Evolutionary conservation across 768 basidiomycete species (phyloP), one percentile per base, ranked within the genome.

Genomic region (Symmetrospora coprosmae): DNA sequence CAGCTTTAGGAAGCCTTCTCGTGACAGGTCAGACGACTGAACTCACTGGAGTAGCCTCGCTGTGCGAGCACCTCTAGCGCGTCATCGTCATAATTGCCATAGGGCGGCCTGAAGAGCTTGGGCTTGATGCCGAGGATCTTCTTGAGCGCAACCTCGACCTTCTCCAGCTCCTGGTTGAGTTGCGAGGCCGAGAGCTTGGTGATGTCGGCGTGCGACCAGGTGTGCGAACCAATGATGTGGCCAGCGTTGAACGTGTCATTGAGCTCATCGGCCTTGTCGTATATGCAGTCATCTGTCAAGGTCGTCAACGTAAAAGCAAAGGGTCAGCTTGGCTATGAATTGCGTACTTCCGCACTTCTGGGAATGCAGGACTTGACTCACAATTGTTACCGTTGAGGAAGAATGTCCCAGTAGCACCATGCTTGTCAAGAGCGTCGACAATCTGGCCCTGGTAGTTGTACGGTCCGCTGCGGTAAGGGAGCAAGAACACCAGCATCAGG

Each of bases 371-470:
- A n/a, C n/a, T n/a, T n/a, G 45, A 23, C 63, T 35, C 17, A 58
- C 39, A 33, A 11, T n/a, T 50, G 62, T 30, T 64, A 19, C 43
- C 65, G 19, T 23, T 31, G 33, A 33, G 17, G 21, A 30, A 28
- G 39, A 33, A 55, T 64, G 37, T 40, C 11, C 9, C 50, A 64
- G n/a, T 21, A 34, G n/a, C 34, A 27, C 53, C 33, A 28, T 23
- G 37, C 9, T 46, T 34, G 39, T 23, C 11, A 59, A 86, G 85
- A 74, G 87, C 64, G 78, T 90, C 65, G 73, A 56, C 41, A 28
- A 56, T 23, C 34, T 45, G 37, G 25, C 40, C 34, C 13, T 56
- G 25, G 53, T 56, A 56, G 19, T 56, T 56, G 53, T 56, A 56
- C 27, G 53, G 53, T 17, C 53, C 53, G 40, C 45, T 47, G n/a